These are phyloP conservation scores for Clonostachys byssicola DNA, from an alignment of 2,329 filamentous ascomycete species.

Conservation along the genomic window DNA sequence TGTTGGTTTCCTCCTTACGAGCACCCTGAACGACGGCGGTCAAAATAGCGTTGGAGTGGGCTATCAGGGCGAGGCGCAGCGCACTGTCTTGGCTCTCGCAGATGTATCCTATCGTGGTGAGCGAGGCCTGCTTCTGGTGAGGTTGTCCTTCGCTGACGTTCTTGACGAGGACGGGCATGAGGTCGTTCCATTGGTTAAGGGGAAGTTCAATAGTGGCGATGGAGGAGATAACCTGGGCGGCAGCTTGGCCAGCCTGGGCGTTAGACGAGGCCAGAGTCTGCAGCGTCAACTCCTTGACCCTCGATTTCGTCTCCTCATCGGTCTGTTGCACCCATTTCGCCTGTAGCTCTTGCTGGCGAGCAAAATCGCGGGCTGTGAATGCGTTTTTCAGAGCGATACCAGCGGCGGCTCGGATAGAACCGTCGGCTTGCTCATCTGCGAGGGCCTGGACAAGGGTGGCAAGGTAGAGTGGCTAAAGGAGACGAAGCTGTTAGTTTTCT, in stretches of 20 bases:
- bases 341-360: constrained; percentile 85
- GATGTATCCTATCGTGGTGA: constrained; percentile 97
- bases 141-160: constrained; percentile 85
- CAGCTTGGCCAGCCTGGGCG: constrained; percentile 78
- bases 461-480: constrained; percentile 78
- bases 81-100: constrained; percentile 93
- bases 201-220: constrained; percentile 95
- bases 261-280: constrained; percentile 80
- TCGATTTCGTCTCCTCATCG: constrained; percentile 74
- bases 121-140: constrained; percentile 88
- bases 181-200: constrained; percentile 85
- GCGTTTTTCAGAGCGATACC: constrained; percentile 98
- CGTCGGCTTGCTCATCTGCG: constrained; percentile 80
- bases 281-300: constrained; percentile 87
- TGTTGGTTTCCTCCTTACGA: constrained; percentile 90
- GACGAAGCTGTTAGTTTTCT: constrained; percentile 11
- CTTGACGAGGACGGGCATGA: constrained; percentile 85
- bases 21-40: constrained; percentile 97
- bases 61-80: constrained; percentile 72
- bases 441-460: constrained; percentile 89
- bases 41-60: constrained; percentile 95
- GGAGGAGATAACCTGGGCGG: constrained; percentile 91
- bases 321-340: constrained; percentile 87
- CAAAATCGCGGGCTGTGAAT: constrained; percentile 88
- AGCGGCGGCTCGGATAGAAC: constrained; percentile 86